Evolutionary conservation across 2,329 filamentous ascomycete genomes (phyloP), one percentile per base, ranked within the genome.

Genomic region (Diaporthe ilicicola): DNA sequence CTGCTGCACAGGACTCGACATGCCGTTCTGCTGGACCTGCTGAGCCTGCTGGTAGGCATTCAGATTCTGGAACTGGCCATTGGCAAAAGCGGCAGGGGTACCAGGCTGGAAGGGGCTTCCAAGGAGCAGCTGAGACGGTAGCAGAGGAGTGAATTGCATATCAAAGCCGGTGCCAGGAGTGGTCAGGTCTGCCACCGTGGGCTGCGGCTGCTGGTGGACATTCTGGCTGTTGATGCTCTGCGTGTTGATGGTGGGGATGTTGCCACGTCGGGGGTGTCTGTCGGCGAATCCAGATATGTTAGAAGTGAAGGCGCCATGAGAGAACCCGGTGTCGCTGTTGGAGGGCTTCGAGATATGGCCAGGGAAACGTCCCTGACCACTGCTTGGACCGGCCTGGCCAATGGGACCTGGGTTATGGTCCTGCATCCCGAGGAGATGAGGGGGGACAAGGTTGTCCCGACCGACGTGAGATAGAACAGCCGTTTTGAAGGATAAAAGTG

Each of bases 31-130:
- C 76, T 87, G 86, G 70, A 70, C 78, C 78, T 89, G 87, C 75
- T 84, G 81, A 74, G 87, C 85, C 75, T 91, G 89, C 77, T 94
- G 89, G 83, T 96, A 97, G 73, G 87, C 90, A 72, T 91, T 89
- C 80, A 96, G 91, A 80, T 88, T 94, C 81, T 96, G 92, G 82
- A 98, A 99, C 81, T 98, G 95, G 48, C 95, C 93, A 75, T 93
- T 97, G 73, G 92, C 91, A 82, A 98, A 98, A 46, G 93, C 92
- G 42, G 92, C 93, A 4, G 95, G 95, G 6, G 94, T 97, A 51
- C 95, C 96, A 17, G 96, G 94, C 83, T 98, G 96, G 84, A 98
- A 98, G 22, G 96, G 96, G 82, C 94, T 98, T 59, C 96, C 96
- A 64, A 98, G 92, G 32, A 99, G 90, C 76, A 99, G 87, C 83